Evolutionary conservation across 805 yeast species (phyloP).

Genomic region (Wickerhamomyces bovis): DNA sequence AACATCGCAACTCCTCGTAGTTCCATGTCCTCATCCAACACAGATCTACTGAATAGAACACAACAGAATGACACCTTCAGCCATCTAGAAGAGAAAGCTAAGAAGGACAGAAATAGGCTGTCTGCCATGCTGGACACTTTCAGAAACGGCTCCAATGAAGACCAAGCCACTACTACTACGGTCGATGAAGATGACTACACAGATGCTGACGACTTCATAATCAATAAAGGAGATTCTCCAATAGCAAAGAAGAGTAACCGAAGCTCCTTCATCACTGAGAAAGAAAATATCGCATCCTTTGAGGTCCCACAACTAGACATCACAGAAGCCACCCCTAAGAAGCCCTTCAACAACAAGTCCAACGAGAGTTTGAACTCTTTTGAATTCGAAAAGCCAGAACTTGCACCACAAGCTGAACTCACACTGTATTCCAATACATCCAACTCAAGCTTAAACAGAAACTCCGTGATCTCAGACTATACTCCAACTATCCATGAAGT

Average conservation of each 20-base stretch:
- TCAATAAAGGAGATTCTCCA: constrained; percentile 2
- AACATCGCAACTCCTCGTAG: background rate
- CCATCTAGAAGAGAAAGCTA: constrained; percentile 1
- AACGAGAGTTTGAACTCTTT: background rate
- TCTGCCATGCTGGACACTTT: constrained; percentile 3
- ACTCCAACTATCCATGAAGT: constrained; percentile 23
- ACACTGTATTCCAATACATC: background rate
- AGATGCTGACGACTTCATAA: constrained; percentile 13
- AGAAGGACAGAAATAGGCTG: constrained; percentile 5
- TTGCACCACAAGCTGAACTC: background rate
- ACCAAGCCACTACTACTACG: background rate
- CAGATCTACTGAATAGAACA: constrained; percentile 5
- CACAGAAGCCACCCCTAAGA: background rate
- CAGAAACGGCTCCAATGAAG: background rate
- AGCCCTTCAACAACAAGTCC: background rate
- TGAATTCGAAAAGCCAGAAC: constrained; percentile 1
- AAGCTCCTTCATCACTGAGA: background rate
- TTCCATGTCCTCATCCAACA: constrained; percentile 2
- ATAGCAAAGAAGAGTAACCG: background rate
- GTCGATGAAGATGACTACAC: constrained; percentile 3
- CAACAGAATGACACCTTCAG: background rate
- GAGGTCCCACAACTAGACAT: background rate
- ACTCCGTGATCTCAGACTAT: constrained; percentile 23
- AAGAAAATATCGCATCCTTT: background rate
- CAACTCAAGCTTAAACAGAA: constrained; percentile 7